Conservation (phyloP, 1,284 basidiomycete species). For the Thelephora terrestris region DNA sequence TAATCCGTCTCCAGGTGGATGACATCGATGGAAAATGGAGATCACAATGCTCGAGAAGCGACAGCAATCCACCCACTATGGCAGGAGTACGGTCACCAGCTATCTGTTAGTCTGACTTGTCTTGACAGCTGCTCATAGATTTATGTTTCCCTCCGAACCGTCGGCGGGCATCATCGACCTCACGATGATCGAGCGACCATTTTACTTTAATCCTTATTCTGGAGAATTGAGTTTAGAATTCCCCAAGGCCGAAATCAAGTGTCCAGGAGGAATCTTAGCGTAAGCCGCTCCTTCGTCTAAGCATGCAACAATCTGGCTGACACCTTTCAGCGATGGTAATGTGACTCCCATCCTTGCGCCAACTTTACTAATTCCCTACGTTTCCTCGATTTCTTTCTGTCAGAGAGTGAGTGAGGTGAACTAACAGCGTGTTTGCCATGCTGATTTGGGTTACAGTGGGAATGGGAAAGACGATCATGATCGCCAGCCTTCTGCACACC, state of each 20-base stretch:
- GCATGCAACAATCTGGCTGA: neutral
- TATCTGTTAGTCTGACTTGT: conserved; percentile 3
- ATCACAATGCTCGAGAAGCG: conserved; percentile 58
- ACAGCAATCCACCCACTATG: conserved; percentile 87
- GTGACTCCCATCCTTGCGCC: neutral
- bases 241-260: conserved; percentile 71
- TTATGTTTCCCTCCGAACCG: conserved; percentile 54
- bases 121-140: conserved; percentile 32
- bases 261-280: conserved; percentile 84
- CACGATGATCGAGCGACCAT: conserved; percentile 57
- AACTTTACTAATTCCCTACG: conserved; percentile 1
- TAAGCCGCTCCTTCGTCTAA: conserved; percentile 32
- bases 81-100: conserved; percentile 64
- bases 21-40: conserved; percentile 76
- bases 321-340: conserved; percentile 44
- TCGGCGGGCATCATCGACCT: conserved; percentile 49
- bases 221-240: conserved; percentile 89
- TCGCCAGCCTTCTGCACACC: conserved; percentile 84
- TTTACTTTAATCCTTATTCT: conserved; percentile 90
- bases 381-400: conserved; percentile 1
- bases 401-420: conserved; percentile 35
- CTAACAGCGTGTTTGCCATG: neutral
- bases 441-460: conserved; percentile 45
- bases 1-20: conserved; percentile 63
- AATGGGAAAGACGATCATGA: conserved; percentile 97